Percentiles rank a stretch among this genome's conserved stretches.
Conservation (phyloP, 164 flowering plant genomes). For the Stephania japonica region DNA sequence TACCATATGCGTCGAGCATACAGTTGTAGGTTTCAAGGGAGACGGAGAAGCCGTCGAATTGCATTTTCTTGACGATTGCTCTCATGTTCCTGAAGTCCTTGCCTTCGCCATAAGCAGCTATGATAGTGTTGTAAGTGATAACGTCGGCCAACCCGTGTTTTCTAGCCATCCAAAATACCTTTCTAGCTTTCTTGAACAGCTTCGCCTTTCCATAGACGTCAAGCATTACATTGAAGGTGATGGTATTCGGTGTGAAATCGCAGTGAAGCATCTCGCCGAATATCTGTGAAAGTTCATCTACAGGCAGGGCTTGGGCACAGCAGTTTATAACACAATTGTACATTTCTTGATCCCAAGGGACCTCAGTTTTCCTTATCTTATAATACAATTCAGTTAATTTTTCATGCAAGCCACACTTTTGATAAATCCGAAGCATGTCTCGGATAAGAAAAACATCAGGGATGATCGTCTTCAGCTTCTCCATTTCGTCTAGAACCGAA, state of each 20-base stretch:
- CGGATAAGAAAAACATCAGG: slow-evolving; percentile 69
- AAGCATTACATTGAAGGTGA: slow-evolving; percentile 76
- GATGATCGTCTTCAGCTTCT: slow-evolving; percentile 44
- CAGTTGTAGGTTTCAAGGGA: slow-evolving; percentile 87
- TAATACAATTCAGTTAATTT: slow-evolving; percentile 57
- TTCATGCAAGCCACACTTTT: slow-evolving; percentile 51
- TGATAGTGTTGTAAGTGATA: slow-evolving; percentile 80
- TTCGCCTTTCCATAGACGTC: slow-evolving; percentile 67
- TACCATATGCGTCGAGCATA: slow-evolving; percentile 92
- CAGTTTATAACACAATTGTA: slow-evolving; percentile 89
- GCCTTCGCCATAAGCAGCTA: slow-evolving; percentile 75
- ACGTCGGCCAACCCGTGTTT: slow-evolving; percentile 56
- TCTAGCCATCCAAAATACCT: slow-evolving; percentile 58
- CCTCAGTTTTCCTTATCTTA: slow-evolving; percentile 48
- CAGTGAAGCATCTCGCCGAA: slow-evolving; percentile 70
- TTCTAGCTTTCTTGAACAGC: slow-evolving; percentile 63
- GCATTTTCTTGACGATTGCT: slow-evolving; percentile 51
- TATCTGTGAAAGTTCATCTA: slow-evolving; percentile 76
- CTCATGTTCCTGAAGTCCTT: slow-evolving; percentile 59
- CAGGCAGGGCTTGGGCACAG: slow-evolving; percentile 83
- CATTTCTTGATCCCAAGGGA: slow-evolving; percentile 78
- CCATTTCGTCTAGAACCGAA: slow-evolving; percentile 58
- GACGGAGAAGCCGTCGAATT: slow-evolving; percentile 71
- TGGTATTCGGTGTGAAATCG: slow-evolving; percentile 57
- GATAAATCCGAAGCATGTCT: slow-evolving; percentile 89